These are phyloP conservation scores for Rhynchosporium secalis DNA, from an alignment of 2,329 filamentous ascomycete genomes.

Conservation along the genomic window DNA sequence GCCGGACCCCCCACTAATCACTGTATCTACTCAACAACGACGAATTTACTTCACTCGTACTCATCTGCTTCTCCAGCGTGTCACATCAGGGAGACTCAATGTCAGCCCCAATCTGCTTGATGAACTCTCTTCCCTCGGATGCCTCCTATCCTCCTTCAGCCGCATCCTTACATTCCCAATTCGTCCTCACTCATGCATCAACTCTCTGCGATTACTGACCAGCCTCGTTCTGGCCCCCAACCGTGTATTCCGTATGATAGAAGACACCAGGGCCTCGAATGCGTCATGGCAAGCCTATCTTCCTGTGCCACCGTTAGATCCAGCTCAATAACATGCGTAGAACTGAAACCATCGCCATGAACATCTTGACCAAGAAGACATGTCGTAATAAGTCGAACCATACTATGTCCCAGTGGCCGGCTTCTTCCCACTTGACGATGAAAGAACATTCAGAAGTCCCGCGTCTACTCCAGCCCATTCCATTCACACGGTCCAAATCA, in stretches of 20 bases:
- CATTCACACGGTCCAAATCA: conserved; percentile 15
- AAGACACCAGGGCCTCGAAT: conserved; percentile 12
- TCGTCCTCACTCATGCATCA: background rate
- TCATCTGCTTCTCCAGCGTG: no score
- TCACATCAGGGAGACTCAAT: background rate
- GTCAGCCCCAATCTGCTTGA: background rate
- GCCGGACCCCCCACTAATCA: no score
- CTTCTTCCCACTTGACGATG: conserved; percentile 25
- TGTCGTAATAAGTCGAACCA: conserved; percentile 14
- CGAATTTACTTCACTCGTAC: no score
- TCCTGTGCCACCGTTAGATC: background rate
- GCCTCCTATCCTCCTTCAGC: background rate
- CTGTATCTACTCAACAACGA: no score
- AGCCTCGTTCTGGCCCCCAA: conserved; percentile 24
- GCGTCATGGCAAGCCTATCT: conserved; percentile 9
- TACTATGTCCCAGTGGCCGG: conserved; percentile 22
- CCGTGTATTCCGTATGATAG: background rate
- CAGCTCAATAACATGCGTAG: background rate
- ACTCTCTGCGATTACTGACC: conserved; percentile 13
- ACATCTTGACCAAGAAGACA: background rate
- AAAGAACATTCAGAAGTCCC: conserved; percentile 21
- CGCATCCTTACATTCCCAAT: background rate
- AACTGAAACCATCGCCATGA: conserved; percentile 1
- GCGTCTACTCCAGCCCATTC: conserved; percentile 22
- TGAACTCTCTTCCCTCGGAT: background rate